Conservation (phyloP, 495 filamentous ascomycete species). For the Wilcoxina mikolae region DNA sequence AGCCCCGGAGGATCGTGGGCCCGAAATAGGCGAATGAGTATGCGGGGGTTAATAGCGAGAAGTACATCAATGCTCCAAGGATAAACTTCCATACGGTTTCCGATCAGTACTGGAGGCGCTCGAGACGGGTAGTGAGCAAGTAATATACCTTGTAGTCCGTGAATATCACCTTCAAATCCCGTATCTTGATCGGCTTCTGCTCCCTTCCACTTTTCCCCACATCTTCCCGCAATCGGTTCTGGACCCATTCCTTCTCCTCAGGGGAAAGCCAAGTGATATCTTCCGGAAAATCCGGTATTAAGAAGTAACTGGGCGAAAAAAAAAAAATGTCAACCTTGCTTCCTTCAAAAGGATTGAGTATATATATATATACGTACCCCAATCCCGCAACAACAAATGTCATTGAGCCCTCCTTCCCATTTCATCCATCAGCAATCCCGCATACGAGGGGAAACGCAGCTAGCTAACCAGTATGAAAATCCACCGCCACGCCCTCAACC, state of each 20-base stretch:
- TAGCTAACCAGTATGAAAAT: slow-evolving; percentile 41
- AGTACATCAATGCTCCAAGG: slow-evolving; percentile 79
- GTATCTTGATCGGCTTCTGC: slow-evolving; percentile 37
- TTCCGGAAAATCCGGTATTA: slow-evolving; percentile 64
- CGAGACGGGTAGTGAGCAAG: slow-evolving; percentile 12
- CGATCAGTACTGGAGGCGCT: too few species aligned
- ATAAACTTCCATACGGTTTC: slow-evolving; percentile 45
- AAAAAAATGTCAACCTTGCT: too few species aligned
- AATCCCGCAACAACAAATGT: slow-evolving; percentile 56
- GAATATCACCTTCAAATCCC: slow-evolving; percentile 56
- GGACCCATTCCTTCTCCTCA: slow-evolving; percentile 62
- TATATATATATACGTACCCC: too few species aligned
- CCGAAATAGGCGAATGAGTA: slow-evolving; percentile 58
- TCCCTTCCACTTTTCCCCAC: slow-evolving; percentile 57
- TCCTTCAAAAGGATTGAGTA: too few species aligned
- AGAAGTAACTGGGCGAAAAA: too few species aligned
- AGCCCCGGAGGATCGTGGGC: slow-evolving; percentile 52
- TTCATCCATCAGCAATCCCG: slow-evolving; percentile 29
- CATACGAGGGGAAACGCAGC: neutral
- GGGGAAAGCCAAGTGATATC: slow-evolving; percentile 51
- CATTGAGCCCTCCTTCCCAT: slow-evolving; percentile 51
- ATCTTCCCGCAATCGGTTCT: slow-evolving; percentile 58
- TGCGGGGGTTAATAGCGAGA: slow-evolving; percentile 76
- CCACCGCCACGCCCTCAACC: slow-evolving; percentile 76
- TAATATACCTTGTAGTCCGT: slow-evolving; percentile 48